Conservation (phyloP, 768 basidiomycete genomes). For the Tricholoma flavovirens region DNA sequence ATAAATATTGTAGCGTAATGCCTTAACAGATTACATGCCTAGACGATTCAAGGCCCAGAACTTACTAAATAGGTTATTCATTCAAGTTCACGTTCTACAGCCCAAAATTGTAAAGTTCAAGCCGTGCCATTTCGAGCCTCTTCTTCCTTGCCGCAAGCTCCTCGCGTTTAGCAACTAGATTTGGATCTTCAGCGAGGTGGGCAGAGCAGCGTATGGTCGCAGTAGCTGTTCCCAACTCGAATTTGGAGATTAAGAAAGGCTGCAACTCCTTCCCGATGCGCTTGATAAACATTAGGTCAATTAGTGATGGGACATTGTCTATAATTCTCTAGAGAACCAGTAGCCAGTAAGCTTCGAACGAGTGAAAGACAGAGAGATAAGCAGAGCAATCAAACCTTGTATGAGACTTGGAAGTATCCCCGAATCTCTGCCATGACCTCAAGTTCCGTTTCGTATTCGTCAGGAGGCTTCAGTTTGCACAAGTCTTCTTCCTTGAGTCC, state of each 20-base stretch:
- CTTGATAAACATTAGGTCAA: slow-evolving; percentile 28
- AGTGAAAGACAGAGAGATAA: neutral
- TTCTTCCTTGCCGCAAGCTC: slow-evolving; percentile 27
- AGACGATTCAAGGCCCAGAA: no score
- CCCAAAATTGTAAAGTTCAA: slow-evolving; percentile 27
- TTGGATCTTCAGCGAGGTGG: slow-evolving; percentile 44
- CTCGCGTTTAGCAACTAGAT: slow-evolving; percentile 26
- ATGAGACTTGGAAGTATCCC: slow-evolving; percentile 43
- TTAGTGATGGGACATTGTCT: slow-evolving; percentile 33
- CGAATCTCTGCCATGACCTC: slow-evolving; percentile 37
- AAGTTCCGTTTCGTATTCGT: slow-evolving; percentile 37
- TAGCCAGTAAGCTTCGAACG: neutral
- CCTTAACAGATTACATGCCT: no score
- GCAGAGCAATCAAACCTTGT: slow-evolving; percentile 27
- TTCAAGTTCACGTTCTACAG: slow-evolving; percentile 1
- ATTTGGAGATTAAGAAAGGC: slow-evolving; percentile 27
- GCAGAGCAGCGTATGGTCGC: slow-evolving; percentile 30
- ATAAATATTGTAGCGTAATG: no score
- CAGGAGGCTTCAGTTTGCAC: slow-evolving; percentile 23
- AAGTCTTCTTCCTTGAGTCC: slow-evolving; percentile 26
- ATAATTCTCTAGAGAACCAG: slow-evolving; percentile 34
- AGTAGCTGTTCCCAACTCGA: slow-evolving; percentile 29
- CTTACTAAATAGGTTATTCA: no score
- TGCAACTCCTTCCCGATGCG: slow-evolving; percentile 26
- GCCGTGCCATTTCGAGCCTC: slow-evolving; percentile 35